Evolutionary conservation across 495 filamentous ascomycete genomes (phyloP), one percentile per base, ranked within the genome.

Genomic region (Immersiella caudata): DNA sequence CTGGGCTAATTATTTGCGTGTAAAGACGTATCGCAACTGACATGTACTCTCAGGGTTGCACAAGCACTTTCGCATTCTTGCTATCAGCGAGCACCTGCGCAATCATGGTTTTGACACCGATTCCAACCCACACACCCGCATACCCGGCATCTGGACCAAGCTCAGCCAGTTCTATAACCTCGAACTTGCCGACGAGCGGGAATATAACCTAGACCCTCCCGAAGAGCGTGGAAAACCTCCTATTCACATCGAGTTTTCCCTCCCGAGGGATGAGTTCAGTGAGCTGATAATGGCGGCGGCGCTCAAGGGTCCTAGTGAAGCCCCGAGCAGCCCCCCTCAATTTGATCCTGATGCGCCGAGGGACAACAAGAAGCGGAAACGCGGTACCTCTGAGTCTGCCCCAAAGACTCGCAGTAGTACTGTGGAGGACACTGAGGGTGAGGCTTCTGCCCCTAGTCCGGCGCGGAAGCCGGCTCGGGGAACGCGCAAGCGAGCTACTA

Each of bases 11-110:
- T 59, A 46, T 20, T 33, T 20, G 11, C 35, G 24, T 52, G 0
- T 3, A 5, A 20, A 1, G 25, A 21, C 51, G 22, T 60, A 29
- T n/a, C 12, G 18, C 54, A 56, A 58, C 68, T 58, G 52, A 70
- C 68, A 60, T 60, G 25, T 18, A 36, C 16, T 21, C 27, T 11
- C 65, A 97, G 94, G 94, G 59, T 89, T 99, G 82, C 94, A 99
- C 81, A 98, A 96, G 78, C 94, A 98, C 79, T 98, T 99, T 76
- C 92, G 93, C 24, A 94, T 98, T 82, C 88, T 97, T 65, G 88
- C 92, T 3, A 93, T 99, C 35, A 90, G 91, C 18, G 88, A 95
- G 65, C 88, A 91, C 72, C 84, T 99, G 67, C 89, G 90, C 68
- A 93, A 91, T 71, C 93, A 97, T 76, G 94, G 93, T 65, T 93